These are phyloP conservation scores for Rubroshorea leprosula DNA, from an alignment of 345 rosid genomes.

Conservation along the genomic window DNA sequence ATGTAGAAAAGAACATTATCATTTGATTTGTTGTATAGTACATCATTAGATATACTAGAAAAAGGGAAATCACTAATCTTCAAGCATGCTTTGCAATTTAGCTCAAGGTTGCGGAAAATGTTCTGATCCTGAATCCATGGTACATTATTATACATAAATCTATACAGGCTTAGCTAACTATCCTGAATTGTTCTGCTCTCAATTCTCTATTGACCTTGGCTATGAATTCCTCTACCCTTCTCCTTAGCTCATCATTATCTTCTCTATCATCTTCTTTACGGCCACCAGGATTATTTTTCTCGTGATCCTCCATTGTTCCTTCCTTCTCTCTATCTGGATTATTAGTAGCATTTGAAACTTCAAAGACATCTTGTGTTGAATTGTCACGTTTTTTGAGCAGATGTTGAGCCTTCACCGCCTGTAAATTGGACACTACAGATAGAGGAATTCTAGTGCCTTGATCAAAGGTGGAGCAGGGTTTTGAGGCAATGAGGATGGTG, in stretches of 20 bases:
- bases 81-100: too few species aligned
- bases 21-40: too few species aligned
- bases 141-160: too few species aligned
- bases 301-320: neutral
- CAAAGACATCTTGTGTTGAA: neutral
- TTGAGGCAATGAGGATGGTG: slow-evolving; percentile 34
- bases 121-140: too few species aligned
- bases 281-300: neutral
- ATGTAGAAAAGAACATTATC: too few species aligned
- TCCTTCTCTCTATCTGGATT: too few species aligned
- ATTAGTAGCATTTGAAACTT: too few species aligned
- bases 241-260: slow-evolving; percentile 37
- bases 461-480: slow-evolving; percentile 12
- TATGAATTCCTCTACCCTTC: slow-evolving; percentile 59
- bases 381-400: neutral
- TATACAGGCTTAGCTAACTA: too few species aligned
- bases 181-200: slow-evolving; percentile 34
- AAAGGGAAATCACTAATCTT: too few species aligned
- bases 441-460: slow-evolving; percentile 11
- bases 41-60: too few species aligned
- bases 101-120: neutral
- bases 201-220: slow-evolving; percentile 47
- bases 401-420: neutral
- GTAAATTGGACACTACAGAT: too few species aligned
- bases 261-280: slow-evolving; percentile 18